Evolutionary conservation across 257 asterid genomes (phyloP), one percentile per base, ranked within the genome.

Genomic region (Nicotiana obtusifolia): DNA sequence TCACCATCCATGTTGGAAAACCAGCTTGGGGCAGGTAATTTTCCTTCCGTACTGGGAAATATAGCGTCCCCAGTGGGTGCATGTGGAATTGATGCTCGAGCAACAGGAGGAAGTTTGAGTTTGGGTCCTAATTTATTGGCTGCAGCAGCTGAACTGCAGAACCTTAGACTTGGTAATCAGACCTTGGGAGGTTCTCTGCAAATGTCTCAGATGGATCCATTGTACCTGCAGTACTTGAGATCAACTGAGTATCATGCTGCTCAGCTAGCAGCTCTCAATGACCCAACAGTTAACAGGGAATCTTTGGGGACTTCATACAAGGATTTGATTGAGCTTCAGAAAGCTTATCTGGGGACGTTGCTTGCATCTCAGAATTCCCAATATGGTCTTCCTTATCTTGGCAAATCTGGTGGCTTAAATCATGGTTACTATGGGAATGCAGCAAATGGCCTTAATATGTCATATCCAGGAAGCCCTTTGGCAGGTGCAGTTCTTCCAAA

Each of bases 301-400:
- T 80, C 89, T 82, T 26, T 81, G 56, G 91, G 88, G 54, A 83
- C 78, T 83, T 81, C 92, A 16, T 86, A 84, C 20, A 83, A 84
- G 85, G 97, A 91, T 62, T 83, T 91, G 80, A 87, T 87, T 52
- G 94, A 86, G 56, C 85, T 89, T 85, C 95, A 92, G 87, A 93
- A 91, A 84, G 90, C 94, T 26, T 89, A 90, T 76, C 87, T 87
- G 28, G 93, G 87, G 76, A 77, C 87, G 16, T 81, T 90, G 90
- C 87, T 86, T 44, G 73, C 85, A 49, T 85, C 88, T 57, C 91
- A 88, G 78, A 93, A 90, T 59, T 86, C 95, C 16, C 97, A 90
- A 64, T 90, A 89, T 73, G 87, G 90, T 60, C 83, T 82, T 83
- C 85, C 87, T 52, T 88, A 85, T 82, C 81, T 65, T 81, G 89